phyloP scores from a whole-genome alignment of 148 eudicot species.

The Talinum fruticosum region DNA sequence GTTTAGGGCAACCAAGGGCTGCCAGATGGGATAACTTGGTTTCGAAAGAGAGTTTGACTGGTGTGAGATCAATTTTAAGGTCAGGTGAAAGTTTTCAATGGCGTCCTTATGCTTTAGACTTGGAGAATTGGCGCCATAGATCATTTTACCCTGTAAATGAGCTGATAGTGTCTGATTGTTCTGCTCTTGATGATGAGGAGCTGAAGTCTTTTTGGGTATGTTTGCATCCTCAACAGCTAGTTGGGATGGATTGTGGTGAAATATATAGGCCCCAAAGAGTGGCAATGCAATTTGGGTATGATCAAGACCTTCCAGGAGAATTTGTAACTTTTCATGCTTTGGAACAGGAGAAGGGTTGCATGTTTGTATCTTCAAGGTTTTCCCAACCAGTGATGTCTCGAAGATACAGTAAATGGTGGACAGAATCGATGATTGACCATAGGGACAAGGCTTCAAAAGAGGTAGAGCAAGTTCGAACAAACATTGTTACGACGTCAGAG shows the following conservation, averaged over 20 bases:
- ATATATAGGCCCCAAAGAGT: conserved; percentile 40
- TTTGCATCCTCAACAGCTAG: conserved; percentile 25
- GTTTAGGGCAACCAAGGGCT: conserved; percentile 33
- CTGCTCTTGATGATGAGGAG: conserved; percentile 25
- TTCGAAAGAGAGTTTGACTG: conserved; percentile 9
- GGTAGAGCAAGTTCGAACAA: neutral
- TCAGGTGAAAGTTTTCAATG: conserved; percentile 18
- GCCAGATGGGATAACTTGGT: conserved; percentile 40
- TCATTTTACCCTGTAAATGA: conserved; percentile 15
- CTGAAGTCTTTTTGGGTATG: conserved; percentile 22
- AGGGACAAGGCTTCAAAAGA: neutral
- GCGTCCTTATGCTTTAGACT: conserved; percentile 34
- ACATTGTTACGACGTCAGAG: too few relatives aligned
- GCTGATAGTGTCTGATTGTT: conserved; percentile 9
- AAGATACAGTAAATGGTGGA: conserved; percentile 14
- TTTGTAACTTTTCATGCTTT: neutral
- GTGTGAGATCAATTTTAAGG: conserved; percentile 21
- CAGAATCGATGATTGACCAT: neutral
- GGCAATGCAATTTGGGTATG: conserved; percentile 35
- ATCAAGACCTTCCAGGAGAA: conserved; percentile 23
- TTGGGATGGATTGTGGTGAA: conserved; percentile 33
- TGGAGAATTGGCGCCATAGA: conserved; percentile 29
- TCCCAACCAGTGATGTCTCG: neutral
- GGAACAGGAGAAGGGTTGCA: neutral
- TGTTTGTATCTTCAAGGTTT: conserved; percentile 13